Evolutionary conservation across 352 stramenopile genomes (phyloP).

Genomic region (Phytophthora nicotianae): DNA sequence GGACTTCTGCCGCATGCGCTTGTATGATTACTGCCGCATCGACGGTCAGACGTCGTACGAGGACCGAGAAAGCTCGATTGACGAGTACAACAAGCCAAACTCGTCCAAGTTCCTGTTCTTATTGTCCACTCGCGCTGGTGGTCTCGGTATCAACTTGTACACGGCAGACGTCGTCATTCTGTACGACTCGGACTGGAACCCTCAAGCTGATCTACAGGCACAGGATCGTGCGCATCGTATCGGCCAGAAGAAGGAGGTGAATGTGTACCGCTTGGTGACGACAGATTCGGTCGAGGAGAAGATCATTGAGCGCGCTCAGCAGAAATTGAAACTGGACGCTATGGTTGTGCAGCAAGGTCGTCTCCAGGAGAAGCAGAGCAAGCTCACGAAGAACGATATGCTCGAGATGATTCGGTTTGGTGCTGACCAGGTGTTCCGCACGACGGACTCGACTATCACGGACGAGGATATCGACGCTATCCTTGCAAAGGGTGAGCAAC

Average conservation of each 20-base stretch:
- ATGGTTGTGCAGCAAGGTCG: constrained; percentile 90
- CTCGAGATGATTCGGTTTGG: constrained; percentile 97
- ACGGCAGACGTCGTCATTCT: constrained; percentile 99
- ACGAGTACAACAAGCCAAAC: constrained; percentile 96
- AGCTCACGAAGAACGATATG: constrained; percentile 96
- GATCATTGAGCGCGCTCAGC: constrained; percentile 97
- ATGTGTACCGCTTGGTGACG: constrained; percentile 95
- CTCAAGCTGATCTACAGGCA: constrained; percentile 95
- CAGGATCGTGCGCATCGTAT: constrained; percentile 98
- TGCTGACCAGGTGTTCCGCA: constrained; percentile 97
- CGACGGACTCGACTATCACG: constrained; percentile 96
- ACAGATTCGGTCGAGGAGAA: constrained; percentile 98
- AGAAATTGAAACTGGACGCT: constrained; percentile 95
- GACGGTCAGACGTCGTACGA: constrained; percentile 90
- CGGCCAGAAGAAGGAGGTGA: constrained; percentile 98
- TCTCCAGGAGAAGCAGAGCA: constrained; percentile 90
- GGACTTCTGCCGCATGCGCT: constrained; percentile 95
- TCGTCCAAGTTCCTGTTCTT: constrained; percentile 98
- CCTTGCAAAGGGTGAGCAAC: constrained; percentile 90
- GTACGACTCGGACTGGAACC: constrained; percentile 99
- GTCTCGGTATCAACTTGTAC: constrained; percentile 99
- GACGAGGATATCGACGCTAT: constrained; percentile 99
- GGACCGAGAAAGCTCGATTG: constrained; percentile 83
- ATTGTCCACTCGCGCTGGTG: constrained; percentile 96
- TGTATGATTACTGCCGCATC: constrained; percentile 90